These are phyloP conservation scores for Pharnaceum exiguum DNA, from an alignment of 148 eudicot genomes.

Conservation along the genomic window DNA sequence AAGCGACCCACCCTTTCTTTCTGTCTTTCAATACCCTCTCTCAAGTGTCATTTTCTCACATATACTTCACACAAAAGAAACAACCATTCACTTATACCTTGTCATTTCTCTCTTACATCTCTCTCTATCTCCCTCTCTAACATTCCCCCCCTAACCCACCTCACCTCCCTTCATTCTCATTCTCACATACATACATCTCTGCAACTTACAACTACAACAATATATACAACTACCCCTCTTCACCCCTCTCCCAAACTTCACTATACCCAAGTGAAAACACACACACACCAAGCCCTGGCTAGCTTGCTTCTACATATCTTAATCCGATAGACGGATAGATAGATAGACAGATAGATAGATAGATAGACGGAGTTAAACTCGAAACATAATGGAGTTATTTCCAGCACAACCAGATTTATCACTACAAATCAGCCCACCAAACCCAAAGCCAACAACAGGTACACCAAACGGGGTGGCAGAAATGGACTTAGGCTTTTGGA, in stretches of 20 bases:
- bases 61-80: slow-evolving; percentile 81
- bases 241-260: slow-evolving; percentile 20
- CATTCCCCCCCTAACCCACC: neutral
- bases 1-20: slow-evolving; percentile 4
- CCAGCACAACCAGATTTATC: slow-evolving; percentile 97
- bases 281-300: neutral
- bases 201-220: too few relatives aligned
- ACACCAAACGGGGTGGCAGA: neutral
- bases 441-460: slow-evolving; percentile 37
- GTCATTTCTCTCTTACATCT: slow-evolving; percentile 33
- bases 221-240: too few relatives aligned
- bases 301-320: neutral
- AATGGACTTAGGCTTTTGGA: slow-evolving; percentile 55
- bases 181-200: slow-evolving; percentile 28
- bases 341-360: neutral
- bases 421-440: slow-evolving; percentile 91
- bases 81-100: slow-evolving; percentile 56
- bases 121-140: slow-evolving; percentile 22
- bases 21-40: neutral
- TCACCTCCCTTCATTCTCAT: too few relatives aligned
- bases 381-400: slow-evolving; percentile 67
- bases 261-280: neutral
- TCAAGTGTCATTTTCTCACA: slow-evolving; percentile 88
- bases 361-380: neutral
- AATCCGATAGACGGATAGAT: neutral